Conservation (phyloP, 2,329 filamentous ascomycete species). For the Colletotrichum shisoi region DNA sequence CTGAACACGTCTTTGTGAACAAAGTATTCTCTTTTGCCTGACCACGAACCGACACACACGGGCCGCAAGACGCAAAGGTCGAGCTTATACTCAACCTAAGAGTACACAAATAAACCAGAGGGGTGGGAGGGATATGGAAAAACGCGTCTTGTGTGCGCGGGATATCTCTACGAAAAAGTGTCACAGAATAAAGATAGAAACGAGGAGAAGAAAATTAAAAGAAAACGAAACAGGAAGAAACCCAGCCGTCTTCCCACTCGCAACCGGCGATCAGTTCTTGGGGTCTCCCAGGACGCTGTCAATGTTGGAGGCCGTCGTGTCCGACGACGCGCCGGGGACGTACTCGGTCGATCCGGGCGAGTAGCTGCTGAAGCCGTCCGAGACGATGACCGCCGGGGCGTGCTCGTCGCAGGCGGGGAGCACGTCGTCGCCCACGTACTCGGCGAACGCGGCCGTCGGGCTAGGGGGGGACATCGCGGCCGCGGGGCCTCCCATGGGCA, state of each 20-base stretch:
- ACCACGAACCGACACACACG: not conserved
- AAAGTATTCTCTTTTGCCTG: not conserved
- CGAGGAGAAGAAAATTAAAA: too few species aligned
- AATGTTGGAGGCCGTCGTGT: constrained; percentile 28
- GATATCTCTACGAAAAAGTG: constrained; percentile 2
- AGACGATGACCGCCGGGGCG: constrained; percentile 49
- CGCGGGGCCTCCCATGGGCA: constrained; percentile 24
- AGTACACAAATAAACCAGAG: not conserved
- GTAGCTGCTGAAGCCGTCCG: constrained; percentile 55
- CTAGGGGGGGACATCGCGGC: constrained; percentile 39
- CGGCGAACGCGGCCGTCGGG: constrained; percentile 44
- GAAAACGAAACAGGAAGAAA: not conserved
- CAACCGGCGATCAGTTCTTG: constrained; percentile 38
- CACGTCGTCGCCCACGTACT: constrained; percentile 48
- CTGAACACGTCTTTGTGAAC: not conserved
- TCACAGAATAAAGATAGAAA: not conserved
- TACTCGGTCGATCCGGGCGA: constrained; percentile 47
- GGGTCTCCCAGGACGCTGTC: constrained; percentile 42
- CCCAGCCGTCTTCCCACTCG: not conserved
- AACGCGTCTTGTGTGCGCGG: not conserved
- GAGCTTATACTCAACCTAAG: not conserved
- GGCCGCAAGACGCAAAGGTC: too few species aligned
- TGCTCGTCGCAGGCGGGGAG: constrained; percentile 55
- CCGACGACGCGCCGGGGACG: constrained; percentile 40
- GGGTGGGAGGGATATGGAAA: not conserved